Evolutionary conservation across 495 filamentous ascomycete species (phyloP).

Genomic region (Lichina pygmaea): DNA sequence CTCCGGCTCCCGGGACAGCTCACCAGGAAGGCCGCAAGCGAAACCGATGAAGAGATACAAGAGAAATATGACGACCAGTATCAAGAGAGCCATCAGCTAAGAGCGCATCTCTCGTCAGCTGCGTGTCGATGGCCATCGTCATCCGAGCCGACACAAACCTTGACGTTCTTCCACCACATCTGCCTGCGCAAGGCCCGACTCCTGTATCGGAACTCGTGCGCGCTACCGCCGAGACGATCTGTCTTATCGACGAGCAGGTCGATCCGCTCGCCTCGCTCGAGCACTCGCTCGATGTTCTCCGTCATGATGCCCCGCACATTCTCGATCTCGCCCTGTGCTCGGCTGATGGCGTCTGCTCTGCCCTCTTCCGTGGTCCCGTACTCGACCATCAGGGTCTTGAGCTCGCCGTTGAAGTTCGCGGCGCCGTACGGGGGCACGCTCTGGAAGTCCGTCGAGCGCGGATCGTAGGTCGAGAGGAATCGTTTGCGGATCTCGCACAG

Average conservation of each 20-base stretch:
- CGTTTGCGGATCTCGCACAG: conserved; percentile 75
- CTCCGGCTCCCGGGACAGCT: conserved; percentile 4
- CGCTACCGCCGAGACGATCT: conserved; percentile 60
- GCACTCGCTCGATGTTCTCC: conserved; percentile 85
- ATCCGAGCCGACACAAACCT: conserved; percentile 15
- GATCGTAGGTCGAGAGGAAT: conserved; percentile 50
- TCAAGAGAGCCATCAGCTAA: conserved; percentile 47
- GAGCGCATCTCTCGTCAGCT: background rate
- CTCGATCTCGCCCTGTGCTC: conserved; percentile 70
- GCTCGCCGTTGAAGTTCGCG: conserved; percentile 54
- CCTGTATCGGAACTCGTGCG: conserved; percentile 69
- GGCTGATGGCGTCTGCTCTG: conserved; percentile 59
- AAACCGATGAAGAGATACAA: conserved; percentile 51
- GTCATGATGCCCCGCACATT: conserved; percentile 93
- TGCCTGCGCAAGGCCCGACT: conserved; percentile 58
- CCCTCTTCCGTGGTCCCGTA: conserved; percentile 52
- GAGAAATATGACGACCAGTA: conserved; percentile 60
- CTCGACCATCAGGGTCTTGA: conserved; percentile 56
- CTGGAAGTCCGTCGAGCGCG: conserved; percentile 42
- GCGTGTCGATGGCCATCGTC: background rate
- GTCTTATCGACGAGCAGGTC: conserved; percentile 95
- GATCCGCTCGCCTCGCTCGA: conserved; percentile 87
- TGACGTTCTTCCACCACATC: conserved; percentile 99
- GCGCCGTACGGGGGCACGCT: conserved; percentile 70
- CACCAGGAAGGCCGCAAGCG: conserved; percentile 41